These are phyloP conservation scores for Podila epigama DNA, from an alignment of 192 early-diverging fungal species.

Conservation along the genomic window DNA sequence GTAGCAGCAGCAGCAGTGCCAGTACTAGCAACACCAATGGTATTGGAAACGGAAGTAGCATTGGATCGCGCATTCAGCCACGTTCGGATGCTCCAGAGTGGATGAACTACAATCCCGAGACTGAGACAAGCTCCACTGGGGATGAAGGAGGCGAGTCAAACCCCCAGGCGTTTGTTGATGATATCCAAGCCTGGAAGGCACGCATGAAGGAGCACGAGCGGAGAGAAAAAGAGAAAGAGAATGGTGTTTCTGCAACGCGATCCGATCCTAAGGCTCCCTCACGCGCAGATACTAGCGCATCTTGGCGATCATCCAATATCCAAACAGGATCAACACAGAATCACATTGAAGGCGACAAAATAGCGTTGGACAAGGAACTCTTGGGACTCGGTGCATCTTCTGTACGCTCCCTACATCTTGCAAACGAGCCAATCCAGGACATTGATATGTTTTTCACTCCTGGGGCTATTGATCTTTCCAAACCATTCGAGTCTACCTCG, in stretches of 20 bases:
- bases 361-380: constrained; percentile 2
- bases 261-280: constrained; percentile 44
- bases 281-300: constrained; percentile 54
- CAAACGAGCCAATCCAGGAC: constrained; percentile 41
- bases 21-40: background rate
- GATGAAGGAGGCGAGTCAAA: constrained; percentile 34
- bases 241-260: constrained; percentile 8
- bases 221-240: constrained; percentile 52
- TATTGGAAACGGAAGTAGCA: constrained; percentile 1
- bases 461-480: constrained; percentile 46
- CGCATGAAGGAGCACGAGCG: constrained; percentile 64
- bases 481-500: constrained; percentile 33
- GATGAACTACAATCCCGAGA: constrained; percentile 68
- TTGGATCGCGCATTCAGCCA: constrained; percentile 11
- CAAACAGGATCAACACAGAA: background rate
- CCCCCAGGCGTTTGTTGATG: constrained; percentile 53
- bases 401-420: constrained; percentile 15
- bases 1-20: constrained; percentile 3
- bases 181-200: constrained; percentile 66
- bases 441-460: constrained; percentile 56
- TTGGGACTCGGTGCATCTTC: constrained; percentile 17
- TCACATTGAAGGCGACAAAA: constrained; percentile 10
- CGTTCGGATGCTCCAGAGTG: constrained; percentile 61
- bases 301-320: constrained; percentile 48
- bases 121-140: constrained; percentile 24